Percentiles rank a stretch among this genome's conserved stretches.
Evolutionary conservation across 164 flowering plant genomes (phyloP).

Genomic region (Kalanchoe fedtschenkoi): DNA sequence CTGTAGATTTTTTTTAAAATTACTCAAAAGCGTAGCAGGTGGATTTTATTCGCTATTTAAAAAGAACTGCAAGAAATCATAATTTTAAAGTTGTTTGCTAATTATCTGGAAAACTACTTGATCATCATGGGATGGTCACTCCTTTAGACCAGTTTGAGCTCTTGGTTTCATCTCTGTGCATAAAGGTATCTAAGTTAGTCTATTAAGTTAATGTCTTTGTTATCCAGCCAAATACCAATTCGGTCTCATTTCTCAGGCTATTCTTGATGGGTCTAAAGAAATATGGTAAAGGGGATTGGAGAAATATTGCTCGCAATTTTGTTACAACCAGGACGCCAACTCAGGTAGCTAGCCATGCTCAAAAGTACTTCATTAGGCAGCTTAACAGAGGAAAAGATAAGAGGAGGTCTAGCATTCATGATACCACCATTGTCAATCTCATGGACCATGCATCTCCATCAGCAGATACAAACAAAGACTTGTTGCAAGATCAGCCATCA

Average conservation of each 20-base stretch:
- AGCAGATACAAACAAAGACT: slow-evolving; percentile 19
- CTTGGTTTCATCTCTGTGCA: slow-evolving; percentile 27
- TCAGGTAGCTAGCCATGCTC: slow-evolving; percentile 76
- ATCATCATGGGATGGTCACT: slow-evolving; percentile 27
- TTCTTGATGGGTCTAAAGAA: slow-evolving; percentile 51
- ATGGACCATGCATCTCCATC: slow-evolving; percentile 33
- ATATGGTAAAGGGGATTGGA: slow-evolving; percentile 68
- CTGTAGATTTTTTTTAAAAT: background rate
- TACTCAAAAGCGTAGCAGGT: background rate
- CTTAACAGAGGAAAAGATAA: slow-evolving; percentile 57
- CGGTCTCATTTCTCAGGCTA: slow-evolving; percentile 25
- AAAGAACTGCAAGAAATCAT: background rate
- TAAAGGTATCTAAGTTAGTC: background rate
- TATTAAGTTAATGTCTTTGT: background rate
- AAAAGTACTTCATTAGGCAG: slow-evolving; percentile 59
- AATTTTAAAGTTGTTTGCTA: background rate
- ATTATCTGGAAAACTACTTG: slow-evolving; percentile 25
- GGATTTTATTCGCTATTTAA: slow-evolving; percentile 1
- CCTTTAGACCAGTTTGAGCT: slow-evolving; percentile 9
- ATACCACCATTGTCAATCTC: slow-evolving; percentile 46
- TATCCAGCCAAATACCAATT: slow-evolving; percentile 1
- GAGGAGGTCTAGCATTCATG: slow-evolving; percentile 65
- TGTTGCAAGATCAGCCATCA: slow-evolving; percentile 14
- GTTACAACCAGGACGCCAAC: slow-evolving; percentile 55
- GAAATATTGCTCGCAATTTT: slow-evolving; percentile 51